Percentiles rank a stretch among this genome's conserved stretches.
These are phyloP conservation scores for Epichloe elymi DNA, from an alignment of 2,329 filamentous ascomycete species.

Conservation along the genomic window DNA sequence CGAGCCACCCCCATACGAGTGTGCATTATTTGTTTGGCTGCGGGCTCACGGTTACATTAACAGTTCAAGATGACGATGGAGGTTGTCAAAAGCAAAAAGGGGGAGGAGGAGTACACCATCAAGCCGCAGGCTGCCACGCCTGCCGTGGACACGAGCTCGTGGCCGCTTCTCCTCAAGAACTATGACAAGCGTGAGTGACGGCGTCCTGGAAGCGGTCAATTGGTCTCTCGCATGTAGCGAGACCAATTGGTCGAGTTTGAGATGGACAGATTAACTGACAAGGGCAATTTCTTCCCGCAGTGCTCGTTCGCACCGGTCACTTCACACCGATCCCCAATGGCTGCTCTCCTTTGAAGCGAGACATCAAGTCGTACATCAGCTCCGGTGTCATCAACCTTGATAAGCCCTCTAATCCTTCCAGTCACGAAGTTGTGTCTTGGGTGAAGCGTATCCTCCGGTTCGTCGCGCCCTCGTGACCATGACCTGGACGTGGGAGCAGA, in stretches of 20 bases:
- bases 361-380: constrained; percentile 93
- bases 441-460: constrained; percentile 94
- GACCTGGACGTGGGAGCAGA: neutral
- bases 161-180: constrained; percentile 91
- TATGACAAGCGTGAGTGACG: constrained; percentile 69
- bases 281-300: constrained; percentile 27
- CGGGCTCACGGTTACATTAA: constrained; percentile 7
- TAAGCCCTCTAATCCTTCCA: constrained; percentile 85
- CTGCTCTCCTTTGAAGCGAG: constrained; percentile 80
- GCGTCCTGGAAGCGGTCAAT: neutral
- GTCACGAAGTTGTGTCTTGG: constrained; percentile 98
- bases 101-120: constrained; percentile 69
- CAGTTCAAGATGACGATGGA: constrained; percentile 33
- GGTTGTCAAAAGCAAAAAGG: constrained; percentile 21
- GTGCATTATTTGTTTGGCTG: constrained; percentile 6
- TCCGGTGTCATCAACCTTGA: constrained; percentile 93
- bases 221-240: neutral
- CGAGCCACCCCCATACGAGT: constrained; percentile 10
- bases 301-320: constrained; percentile 86
- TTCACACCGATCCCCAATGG: constrained; percentile 95
- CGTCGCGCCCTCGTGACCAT: constrained; percentile 11
- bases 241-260: neutral
- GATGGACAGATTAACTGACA: constrained; percentile 5
- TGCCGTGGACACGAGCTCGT: constrained; percentile 71
- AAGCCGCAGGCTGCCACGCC: constrained; percentile 79